phyloP scores from a whole-genome alignment of 257 asterid genomes.

The Schizonepeta tenuifolia region DNA sequence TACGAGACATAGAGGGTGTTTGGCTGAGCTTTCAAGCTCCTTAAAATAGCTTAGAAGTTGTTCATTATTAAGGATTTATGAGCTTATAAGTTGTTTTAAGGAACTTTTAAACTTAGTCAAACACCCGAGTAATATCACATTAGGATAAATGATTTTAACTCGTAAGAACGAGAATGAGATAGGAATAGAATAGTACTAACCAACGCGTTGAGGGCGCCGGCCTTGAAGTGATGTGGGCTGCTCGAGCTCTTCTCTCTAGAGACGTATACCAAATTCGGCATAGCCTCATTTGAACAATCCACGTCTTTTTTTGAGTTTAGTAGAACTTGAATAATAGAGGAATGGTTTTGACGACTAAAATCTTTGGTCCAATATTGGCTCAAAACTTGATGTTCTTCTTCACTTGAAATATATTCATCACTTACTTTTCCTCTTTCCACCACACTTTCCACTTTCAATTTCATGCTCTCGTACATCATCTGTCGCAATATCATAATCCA shows the following conservation, averaged over 20 bases:
- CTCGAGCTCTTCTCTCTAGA: constrained; percentile 62
- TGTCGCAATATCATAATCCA: constrained; percentile 6
- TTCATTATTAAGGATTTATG: no score
- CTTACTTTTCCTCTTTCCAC: constrained; percentile 45
- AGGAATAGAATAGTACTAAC: constrained; percentile 34
- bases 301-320: constrained; percentile 40
- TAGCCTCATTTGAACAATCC: constrained; percentile 41
- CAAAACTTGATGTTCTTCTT: constrained; percentile 40
- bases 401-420: constrained; percentile 44
- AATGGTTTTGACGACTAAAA: constrained; percentile 54
- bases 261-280: constrained; percentile 72
- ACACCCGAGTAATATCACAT: neutral
- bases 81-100: no score
- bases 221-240: constrained; percentile 69
- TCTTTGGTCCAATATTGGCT: constrained; percentile 38
- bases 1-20: no score
- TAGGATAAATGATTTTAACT: neutral
- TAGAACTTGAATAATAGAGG: constrained; percentile 54
- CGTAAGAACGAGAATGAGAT: neutral
- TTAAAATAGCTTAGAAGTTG: no score
- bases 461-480: constrained; percentile 60
- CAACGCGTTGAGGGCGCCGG: constrained; percentile 81
- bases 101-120: no score
- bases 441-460: constrained; percentile 42
- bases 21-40: no score